Evolutionary conservation across 768 basidiomycete genomes (phyloP), one percentile per base, ranked within the genome.

Genomic region (Hypholoma sublateritium): DNA sequence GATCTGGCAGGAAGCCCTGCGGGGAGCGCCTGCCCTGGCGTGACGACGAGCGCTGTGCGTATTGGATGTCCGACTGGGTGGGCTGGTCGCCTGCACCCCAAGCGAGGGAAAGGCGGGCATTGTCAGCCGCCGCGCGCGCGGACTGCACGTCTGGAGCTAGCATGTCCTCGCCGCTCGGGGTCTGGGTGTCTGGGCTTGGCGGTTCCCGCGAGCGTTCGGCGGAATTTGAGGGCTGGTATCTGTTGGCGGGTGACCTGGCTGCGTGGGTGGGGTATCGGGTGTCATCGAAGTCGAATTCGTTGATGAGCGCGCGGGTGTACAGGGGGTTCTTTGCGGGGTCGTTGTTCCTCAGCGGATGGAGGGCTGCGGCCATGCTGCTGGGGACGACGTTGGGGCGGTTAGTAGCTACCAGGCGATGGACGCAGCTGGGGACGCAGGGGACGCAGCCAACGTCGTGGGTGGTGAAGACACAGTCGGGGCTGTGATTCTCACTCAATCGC

Each of bases 211-310:
- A 55, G 53, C 60, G 65, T 49, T 64, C 61, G 28, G 57, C 32
- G 49, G 59, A 37, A 41, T 59, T 45, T 25, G 59, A 57, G 28
- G 45, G 46, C 25, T 44, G 49, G 60, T 49, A 56, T 56, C 51
- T 49, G 57, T 44, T 58, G 63, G 57, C 53, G 58, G 62, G 35
- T 54, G 45, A 45, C 21, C 35, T 62, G 54, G 59, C 64, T 41
- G 47, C 69, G 54, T 45, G 74, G 56, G 75, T 65, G 17, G 76
- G 74, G 59, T 87, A 86, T 66, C 87, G 77, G 66, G 80, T 81
- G 74, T 87, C 87, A 64, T 79, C 77, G 69, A 83, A 80, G 70
- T 86, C 84, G 59, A 83, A 76, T 56, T 87, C 86, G 55, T 80
- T 74, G 68, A 86, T 77, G 57, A 87, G 76, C 41, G 78, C 72